Evolutionary conservation across 2,329 filamentous ascomycete species (phyloP).

Genomic region (Fusarium luffae): DNA sequence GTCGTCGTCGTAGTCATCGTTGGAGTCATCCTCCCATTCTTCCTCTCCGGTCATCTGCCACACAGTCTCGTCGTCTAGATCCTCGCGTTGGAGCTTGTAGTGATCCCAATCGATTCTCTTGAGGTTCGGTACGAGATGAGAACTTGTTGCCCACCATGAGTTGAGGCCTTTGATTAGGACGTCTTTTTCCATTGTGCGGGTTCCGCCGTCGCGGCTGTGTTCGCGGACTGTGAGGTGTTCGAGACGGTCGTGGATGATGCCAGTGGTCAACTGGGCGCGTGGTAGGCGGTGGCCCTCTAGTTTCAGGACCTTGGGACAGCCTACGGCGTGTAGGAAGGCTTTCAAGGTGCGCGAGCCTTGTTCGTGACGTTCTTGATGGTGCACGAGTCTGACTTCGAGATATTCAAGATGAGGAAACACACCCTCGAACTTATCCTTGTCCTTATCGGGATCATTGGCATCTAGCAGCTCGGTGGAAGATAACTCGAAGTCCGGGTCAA

Average conservation of each 20-base stretch:
- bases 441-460: not conserved
- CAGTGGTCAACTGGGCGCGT: not conserved
- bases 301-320: slow-evolving; percentile 14
- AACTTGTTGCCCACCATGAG: slow-evolving; percentile 12
- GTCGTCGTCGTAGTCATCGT: not conserved
- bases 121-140: slow-evolving; percentile 15
- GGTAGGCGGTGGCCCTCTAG: slow-evolving; percentile 20
- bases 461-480: slow-evolving; percentile 2
- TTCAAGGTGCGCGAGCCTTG: slow-evolving; percentile 16
- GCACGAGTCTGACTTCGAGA: slow-evolving; percentile 14
- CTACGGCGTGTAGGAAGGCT: slow-evolving; percentile 24
- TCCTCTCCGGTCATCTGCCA: slow-evolving; percentile 27
- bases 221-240: slow-evolving; percentile 21
- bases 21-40: slow-evolving; percentile 30
- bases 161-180: slow-evolving; percentile 11
- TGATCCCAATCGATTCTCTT: slow-evolving; percentile 30
- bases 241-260: slow-evolving; percentile 9
- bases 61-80: slow-evolving; percentile 21
- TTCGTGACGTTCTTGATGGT: not conserved
- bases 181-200: not conserved
- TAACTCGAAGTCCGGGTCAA: not conserved
- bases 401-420: slow-evolving; percentile 18
- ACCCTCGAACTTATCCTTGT: slow-evolving; percentile 23
- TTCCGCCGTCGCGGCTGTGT: not conserved
- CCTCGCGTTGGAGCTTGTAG: slow-evolving; percentile 25